phyloP scores from a whole-genome alignment of 148 eudicot species.

The Silene latifolia region DNA sequence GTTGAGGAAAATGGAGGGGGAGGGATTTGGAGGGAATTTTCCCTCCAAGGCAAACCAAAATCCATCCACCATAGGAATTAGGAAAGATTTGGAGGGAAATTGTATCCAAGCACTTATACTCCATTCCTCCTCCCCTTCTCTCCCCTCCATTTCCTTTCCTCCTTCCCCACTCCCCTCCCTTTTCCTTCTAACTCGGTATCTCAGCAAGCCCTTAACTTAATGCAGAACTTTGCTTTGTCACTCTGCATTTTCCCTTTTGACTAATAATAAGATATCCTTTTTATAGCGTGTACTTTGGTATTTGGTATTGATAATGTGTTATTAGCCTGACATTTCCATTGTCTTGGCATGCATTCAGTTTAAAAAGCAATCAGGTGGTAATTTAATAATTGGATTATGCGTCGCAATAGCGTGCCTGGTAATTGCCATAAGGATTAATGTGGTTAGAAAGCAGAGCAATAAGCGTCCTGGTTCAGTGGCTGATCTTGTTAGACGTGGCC shows the following conservation, averaged over 20 bases:
- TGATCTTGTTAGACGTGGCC: conserved; percentile 99
- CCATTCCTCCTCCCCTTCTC: no score
- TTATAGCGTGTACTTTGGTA: not conserved
- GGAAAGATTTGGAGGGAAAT: no score
- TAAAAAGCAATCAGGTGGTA: conserved; percentile 45
- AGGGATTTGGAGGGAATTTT: no score
- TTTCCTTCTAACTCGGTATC: no score
- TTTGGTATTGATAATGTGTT: not conserved
- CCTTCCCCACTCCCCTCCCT: no score
- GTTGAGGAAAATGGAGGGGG: no score
- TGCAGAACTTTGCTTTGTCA: not conserved
- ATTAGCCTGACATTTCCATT: conserved; percentile 11
- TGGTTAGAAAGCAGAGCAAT: conserved; percentile 42
- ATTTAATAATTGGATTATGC: conserved; percentile 49
- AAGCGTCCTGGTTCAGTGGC: conserved; percentile 79
- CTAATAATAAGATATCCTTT: not conserved
- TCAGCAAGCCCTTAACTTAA: no score
- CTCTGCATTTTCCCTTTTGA: not conserved
- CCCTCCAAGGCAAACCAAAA: no score
- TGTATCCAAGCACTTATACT: no score
- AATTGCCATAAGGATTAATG: conserved; percentile 49
- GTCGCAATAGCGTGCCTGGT: conserved; percentile 49
- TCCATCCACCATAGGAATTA: no score
- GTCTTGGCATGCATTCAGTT: conserved; percentile 40
- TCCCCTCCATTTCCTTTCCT: no score